Conservation (phyloP, 2,329 filamentous ascomycete genomes). For the Hymenoscyphus scutula region DNA sequence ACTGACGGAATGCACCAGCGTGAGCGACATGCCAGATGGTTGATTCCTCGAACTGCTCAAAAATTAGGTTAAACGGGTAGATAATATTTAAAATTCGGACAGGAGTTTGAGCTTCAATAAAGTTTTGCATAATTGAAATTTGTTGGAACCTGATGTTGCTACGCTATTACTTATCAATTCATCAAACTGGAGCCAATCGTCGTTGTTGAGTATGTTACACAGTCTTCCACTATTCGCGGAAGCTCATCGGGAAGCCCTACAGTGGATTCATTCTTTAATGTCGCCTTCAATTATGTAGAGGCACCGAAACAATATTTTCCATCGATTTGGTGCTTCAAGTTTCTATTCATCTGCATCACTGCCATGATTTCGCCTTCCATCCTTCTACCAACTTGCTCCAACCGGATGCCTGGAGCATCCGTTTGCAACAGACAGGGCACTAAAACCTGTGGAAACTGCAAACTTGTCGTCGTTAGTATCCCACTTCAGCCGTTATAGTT, state of each 20-base stretch:
- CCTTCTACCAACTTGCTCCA: conserved; percentile 9
- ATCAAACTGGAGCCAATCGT: not conserved
- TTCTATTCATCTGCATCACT: not conserved
- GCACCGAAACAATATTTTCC: not conserved
- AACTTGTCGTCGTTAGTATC: conserved; percentile 10
- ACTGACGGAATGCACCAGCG: not conserved
- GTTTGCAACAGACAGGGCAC: conserved; percentile 7
- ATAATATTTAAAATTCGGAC: no score
- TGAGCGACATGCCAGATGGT: not conserved
- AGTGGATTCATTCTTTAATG: not conserved
- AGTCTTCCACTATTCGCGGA: not conserved
- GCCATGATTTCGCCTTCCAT: not conserved
- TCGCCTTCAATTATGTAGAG: not conserved
- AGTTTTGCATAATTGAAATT: not conserved
- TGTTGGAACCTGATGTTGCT: not conserved
- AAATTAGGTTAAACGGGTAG: no score
- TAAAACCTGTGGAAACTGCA: conserved; percentile 7
- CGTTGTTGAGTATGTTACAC: not conserved
- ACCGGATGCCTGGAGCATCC: conserved; percentile 5
- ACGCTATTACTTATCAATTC: not conserved
- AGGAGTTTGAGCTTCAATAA: no score
- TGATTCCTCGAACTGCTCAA: not conserved
- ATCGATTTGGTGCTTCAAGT: not conserved
- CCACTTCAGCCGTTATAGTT: not conserved
- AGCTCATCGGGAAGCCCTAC: not conserved